A percentile compares a stretch with the other conserved stretches of the same genome.
Evolutionary conservation across 176 grass and related monocot genomes (phyloP).

Genomic region (Oryza glumipatula): DNA sequence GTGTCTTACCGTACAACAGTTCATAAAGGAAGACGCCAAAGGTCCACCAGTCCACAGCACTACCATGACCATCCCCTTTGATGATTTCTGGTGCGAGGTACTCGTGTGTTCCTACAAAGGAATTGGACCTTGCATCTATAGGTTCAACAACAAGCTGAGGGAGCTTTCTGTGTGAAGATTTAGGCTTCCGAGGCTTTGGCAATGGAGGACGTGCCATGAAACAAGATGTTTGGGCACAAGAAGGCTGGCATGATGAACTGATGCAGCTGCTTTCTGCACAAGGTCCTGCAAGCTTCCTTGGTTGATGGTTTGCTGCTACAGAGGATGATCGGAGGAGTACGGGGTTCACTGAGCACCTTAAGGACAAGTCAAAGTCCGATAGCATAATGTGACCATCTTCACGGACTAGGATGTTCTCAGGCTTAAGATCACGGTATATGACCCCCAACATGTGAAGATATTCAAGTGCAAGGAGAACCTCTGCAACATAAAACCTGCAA

Average conservation of each 20-base stretch:
- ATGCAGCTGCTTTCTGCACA: conserved; percentile 77
- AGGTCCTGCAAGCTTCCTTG: conserved; percentile 58
- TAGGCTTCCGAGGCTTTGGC: conserved; percentile 62
- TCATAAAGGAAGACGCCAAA: conserved; percentile 77
- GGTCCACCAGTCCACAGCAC: conserved; percentile 83
- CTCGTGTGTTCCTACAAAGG: conserved; percentile 76
- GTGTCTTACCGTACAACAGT: conserved; percentile 71
- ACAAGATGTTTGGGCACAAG: conserved; percentile 73
- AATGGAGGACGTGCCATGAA: conserved; percentile 59
- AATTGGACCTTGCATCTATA: conserved; percentile 69
- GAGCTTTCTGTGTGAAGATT: conserved; percentile 49
- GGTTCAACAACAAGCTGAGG: conserved; percentile 76
- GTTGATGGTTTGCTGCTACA: conserved; percentile 43
- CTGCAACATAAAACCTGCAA: conserved; percentile 78
- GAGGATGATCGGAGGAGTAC: conserved; percentile 65
- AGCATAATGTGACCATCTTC: conserved; percentile 86
- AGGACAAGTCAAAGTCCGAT: conserved; percentile 75
- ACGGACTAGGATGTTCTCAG: conserved; percentile 77
- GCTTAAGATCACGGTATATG: conserved; percentile 81
- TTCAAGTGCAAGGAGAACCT: conserved; percentile 80
- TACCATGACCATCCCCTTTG: conserved; percentile 82
- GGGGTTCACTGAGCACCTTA: conserved; percentile 70
- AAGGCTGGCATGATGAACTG: conserved; percentile 64
- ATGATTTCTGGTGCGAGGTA: conserved; percentile 82
- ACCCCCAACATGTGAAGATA: conserved; percentile 86